Evolutionary conservation across 2,329 filamentous ascomycete species (phyloP), one percentile per base, ranked within the genome.

Genomic region (Plectosphaerella cucumerina): DNA sequence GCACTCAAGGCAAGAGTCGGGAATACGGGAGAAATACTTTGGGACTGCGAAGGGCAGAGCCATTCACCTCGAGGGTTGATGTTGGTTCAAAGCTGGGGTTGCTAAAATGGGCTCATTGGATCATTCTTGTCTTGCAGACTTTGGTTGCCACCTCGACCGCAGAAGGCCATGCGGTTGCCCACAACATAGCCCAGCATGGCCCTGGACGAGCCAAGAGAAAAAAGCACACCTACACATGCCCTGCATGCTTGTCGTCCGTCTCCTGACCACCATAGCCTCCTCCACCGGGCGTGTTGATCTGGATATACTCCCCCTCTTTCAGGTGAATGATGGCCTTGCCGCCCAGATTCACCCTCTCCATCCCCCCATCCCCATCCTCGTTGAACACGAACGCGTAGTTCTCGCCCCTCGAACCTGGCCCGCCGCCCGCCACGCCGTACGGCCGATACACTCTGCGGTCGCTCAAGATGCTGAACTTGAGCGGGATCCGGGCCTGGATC

Each of bases 371-470:
- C 1, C 62, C 56, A 21, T 58, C 55, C 2, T 56, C 58, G n/a
- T 64, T 65, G 26, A 48, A 61, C 52, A 56, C 56, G 45, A 65
- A 65, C 1, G 56, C 62, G 20, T 57, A 61, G 15, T 69, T 68
- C 37, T 54, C 46, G 2, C 64, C 67, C 15, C 51, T 57, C 42
- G 48, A 47, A 0, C 60, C 66, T 1, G 59, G 50, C n/a, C 81
- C 81, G 2, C 87, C 87, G 1, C 87, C 87, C 34, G 80, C 79
- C 57, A 91, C 73, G 1, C 87, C 87, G 54, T 90, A 90, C 0
- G 87, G 87, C 53, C 80, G 78, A 57, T 86, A 85, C 0, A 89
- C 84, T 18, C 87, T 70, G 26, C 87, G 65, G 66, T 91, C 87
- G 18, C 80, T 85, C 14, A 91, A 68, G 44, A 91, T 90, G 11